Evolutionary conservation across 805 yeast species (phyloP), one percentile per base, ranked within the genome.

Genomic region (Jamesozyma piceae): DNA sequence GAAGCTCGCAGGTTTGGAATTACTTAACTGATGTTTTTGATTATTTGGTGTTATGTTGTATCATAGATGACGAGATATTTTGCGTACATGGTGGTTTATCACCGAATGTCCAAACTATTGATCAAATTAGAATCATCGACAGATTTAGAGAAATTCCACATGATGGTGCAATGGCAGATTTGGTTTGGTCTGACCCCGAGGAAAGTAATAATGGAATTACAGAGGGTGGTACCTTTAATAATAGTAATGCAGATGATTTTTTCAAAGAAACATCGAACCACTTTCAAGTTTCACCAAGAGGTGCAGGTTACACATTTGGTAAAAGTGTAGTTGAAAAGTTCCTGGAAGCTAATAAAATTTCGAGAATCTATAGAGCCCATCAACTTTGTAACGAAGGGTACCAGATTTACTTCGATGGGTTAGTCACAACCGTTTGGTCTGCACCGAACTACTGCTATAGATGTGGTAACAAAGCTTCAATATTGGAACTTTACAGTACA

Each of bases 151-250:
- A 92, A 60, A 87, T 94, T 11, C 99, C 99, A 0, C 98, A 94
- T 53, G 98, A 92, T 60, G 99, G 99, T 0, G 95, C 97, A 14
- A 92, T 92, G 97, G 98, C 98, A 1, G 99, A 92, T 62, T 68
- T 92, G 39, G 97, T 92, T 17, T 92, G 99, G 99, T 81, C 92
- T 19, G 99, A 92, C 58, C 99, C 99, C 0, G 97, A 94, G 62
- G 82, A 84, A 27, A 85, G 82, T 43, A 70, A 69, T 41, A 63
- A 63, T 3, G 85, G 83, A 43, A 69, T 69, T 38, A 63, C 63
- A 1, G 43, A 45, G 11, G 39, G 30, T 4, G 45, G 34, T 21
- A 42, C 15, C 18, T 6, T 44, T 11, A 49, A 41, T 14, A 49
- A 45, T 15, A 48, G 69, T 69, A 43, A 53, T 67, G 29, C 45